Evolutionary conservation across 2,329 filamentous ascomycete species (phyloP), one percentile per base, ranked within the genome.

Genomic region (Diplodia scrobiculata): DNA sequence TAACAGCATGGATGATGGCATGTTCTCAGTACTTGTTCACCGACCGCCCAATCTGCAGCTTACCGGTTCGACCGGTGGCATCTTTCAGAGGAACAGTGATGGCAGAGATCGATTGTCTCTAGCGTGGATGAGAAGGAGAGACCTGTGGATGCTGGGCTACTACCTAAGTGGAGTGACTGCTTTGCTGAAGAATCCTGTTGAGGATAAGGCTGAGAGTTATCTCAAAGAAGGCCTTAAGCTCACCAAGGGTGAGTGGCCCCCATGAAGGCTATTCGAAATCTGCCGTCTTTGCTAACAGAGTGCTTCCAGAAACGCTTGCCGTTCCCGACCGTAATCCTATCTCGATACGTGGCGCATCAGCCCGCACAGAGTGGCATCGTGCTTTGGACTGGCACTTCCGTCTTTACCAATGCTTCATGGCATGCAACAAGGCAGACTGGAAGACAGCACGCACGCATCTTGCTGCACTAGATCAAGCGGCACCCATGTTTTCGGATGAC

Each of bases 371-470:
- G 68, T 92, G 89, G 88, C 85, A 88, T 60, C 82, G 80, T 66
- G 83, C 87, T 63, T 81, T 91, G 7, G 85, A 87, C 67, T 88
- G 86, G 73, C 89, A 91, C 69, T 81, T 92, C 41, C 84, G 89
- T 60, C 82, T 92, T n/a, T 83, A 93, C 19, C 85, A 89, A 29
- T 87, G 88, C 3, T 84, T 95, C 60, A 83, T 90, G 65, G 83
- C 87, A 1, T 90, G 89, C 53, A 88, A 87, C 50, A 85, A 88
- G 59, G 90, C 88, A 50, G 86, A 91, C 68, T 93, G 89, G 87
- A 78, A 83, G 11, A 82, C 83, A 51, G 89, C 91, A 3, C 84
- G 81, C 71, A 79, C 85, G 67, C 84, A 82, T 65, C 76, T 91
- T 19, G 78, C 82, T 13, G 81, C 83, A 52, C 78, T 90, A 13